phyloP scores from a whole-genome alignment of 148 eudicot species.

The Rhododendron molle region DNA sequence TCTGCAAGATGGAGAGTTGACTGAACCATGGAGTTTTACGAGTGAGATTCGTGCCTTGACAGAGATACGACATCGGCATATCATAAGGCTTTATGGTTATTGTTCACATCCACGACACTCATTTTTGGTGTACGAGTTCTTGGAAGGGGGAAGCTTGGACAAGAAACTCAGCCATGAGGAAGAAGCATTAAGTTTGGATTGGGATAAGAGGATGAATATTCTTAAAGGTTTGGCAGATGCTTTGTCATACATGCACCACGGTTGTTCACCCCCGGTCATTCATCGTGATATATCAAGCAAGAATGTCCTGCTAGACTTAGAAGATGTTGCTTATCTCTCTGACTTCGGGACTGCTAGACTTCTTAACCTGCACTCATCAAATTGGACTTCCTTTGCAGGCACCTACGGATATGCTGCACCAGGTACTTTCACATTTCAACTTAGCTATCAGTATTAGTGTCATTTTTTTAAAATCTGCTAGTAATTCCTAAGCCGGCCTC shows the following conservation, averaged over 20 bases:
- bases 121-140: not conserved
- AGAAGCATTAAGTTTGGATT: not conserved
- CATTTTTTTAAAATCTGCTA: no score
- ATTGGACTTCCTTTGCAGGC: not conserved
- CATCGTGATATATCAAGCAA: not conserved
- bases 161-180: not conserved
- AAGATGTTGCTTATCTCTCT: not conserved
- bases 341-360: not conserved
- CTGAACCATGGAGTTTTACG: not conserved
- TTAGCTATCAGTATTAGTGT: no score
- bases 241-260: conserved; percentile 5
- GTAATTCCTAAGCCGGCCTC: no score
- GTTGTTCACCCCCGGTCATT: conserved; percentile 6
- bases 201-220: conserved; percentile 11
- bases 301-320: not conserved
- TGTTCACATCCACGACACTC: conserved; percentile 16
- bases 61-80: conserved; percentile 5
- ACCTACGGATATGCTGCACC: not conserved
- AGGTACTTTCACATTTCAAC: not conserved
- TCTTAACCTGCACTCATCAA: not conserved
- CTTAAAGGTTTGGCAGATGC: conserved; percentile 2
- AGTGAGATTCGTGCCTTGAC: conserved; percentile 11
- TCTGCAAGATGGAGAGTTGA: not conserved
- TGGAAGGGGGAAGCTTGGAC: conserved; percentile 5
- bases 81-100: conserved; percentile 14